phyloP scores from a whole-genome alignment of 1,139 yeast genomes.

The Sporopachydermia cereana region DNA sequence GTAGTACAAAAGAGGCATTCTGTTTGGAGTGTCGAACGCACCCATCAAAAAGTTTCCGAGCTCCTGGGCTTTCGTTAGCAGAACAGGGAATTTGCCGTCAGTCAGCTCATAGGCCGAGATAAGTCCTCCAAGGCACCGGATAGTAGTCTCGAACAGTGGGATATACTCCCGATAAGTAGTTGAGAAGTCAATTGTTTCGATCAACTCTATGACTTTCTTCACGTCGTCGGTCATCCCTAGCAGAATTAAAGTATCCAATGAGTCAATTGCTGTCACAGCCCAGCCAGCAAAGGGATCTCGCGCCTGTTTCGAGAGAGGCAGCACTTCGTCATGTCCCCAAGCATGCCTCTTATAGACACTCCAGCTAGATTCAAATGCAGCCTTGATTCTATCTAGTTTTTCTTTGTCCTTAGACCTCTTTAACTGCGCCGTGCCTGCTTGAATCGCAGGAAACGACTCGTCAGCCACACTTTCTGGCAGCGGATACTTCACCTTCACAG shows the following conservation, averaged over 20 bases:
- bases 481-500: not conserved
- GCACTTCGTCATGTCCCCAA: slow-evolving; percentile 57
- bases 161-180: slow-evolving; percentile 30
- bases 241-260: slow-evolving; percentile 54
- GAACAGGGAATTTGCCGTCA: slow-evolving; percentile 32
- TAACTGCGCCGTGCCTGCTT: slow-evolving; percentile 18
- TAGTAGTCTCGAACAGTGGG: slow-evolving; percentile 63
- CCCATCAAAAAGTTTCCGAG: slow-evolving; percentile 59
- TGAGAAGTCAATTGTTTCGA: slow-evolving; percentile 42
- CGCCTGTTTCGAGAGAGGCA: slow-evolving; percentile 25
- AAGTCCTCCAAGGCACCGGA: slow-evolving; percentile 63
- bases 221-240: slow-evolving; percentile 50
- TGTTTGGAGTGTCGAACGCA: slow-evolving; percentile 58
- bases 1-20: slow-evolving; percentile 57
- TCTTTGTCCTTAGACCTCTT: slow-evolving; percentile 22
- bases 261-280: slow-evolving; percentile 48
- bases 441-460: slow-evolving; percentile 20
- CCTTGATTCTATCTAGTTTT: slow-evolving; percentile 35
- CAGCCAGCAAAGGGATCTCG: slow-evolving; percentile 34
- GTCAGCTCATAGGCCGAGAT: slow-evolving; percentile 60
- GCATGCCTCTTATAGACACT: slow-evolving; percentile 43
- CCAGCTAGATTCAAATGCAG: slow-evolving; percentile 49
- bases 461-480: slow-evolving; percentile 15
- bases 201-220: slow-evolving; percentile 37
- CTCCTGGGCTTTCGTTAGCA: slow-evolving; percentile 46